Conservation (phyloP, 306 rosid genomes). For the Citrullus mucosospermus region DNA sequence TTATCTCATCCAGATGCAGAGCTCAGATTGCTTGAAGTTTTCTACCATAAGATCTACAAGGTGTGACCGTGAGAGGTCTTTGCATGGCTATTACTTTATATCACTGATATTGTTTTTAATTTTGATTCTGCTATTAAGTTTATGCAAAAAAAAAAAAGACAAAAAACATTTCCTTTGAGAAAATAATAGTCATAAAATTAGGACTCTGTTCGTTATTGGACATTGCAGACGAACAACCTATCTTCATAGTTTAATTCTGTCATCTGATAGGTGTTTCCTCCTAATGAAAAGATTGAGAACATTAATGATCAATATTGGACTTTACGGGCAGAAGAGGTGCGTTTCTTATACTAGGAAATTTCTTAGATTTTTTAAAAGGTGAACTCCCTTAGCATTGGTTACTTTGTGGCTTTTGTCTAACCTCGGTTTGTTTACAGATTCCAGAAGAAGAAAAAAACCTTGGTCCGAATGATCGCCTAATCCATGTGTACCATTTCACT, state of each 20-base stretch:
- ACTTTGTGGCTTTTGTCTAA: background rate
- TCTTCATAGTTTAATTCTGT: constrained; percentile 3
- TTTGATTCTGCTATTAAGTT: background rate
- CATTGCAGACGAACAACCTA: background rate
- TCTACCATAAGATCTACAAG: constrained; percentile 90
- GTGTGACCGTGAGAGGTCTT: constrained; percentile 22
- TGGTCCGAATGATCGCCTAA: constrained; percentile 58
- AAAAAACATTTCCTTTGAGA: background rate
- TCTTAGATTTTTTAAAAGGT: constrained; percentile 10
- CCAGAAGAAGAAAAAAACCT: constrained; percentile 86
- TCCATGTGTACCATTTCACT: constrained; percentile 81
- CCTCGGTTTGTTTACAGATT: constrained; percentile 25
- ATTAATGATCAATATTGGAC: constrained; percentile 95
- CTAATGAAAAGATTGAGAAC: constrained; percentile 68
- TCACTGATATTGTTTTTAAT: background rate
- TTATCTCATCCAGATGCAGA: constrained; percentile 70
- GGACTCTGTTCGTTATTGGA: background rate
- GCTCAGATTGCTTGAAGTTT: constrained; percentile 88
- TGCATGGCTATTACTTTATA: constrained; percentile 11
- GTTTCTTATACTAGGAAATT: constrained; percentile 8
- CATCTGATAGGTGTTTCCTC: constrained; percentile 59
- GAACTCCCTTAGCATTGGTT: background rate
- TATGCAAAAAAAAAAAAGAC: background rate
- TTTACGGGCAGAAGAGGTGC: constrained; percentile 84
- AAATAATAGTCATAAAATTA: background rate